Evolutionary conservation across 257 asterid genomes (phyloP).

Genomic region (Rubia yunnanensis): DNA sequence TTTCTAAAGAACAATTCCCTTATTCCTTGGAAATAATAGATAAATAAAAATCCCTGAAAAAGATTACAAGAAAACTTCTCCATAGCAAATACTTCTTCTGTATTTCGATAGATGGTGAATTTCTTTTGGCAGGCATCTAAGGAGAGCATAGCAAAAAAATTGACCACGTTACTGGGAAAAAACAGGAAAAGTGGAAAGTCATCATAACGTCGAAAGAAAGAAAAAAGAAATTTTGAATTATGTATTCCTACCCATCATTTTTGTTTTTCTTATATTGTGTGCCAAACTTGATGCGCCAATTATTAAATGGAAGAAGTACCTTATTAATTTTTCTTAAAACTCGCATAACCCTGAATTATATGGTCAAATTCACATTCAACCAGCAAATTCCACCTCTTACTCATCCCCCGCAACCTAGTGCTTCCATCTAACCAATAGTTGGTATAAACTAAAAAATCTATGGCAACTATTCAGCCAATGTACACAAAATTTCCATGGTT

Average conservation of each 20-base stretch:
- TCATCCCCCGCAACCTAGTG: neutral
- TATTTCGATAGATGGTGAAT: too few relatives aligned
- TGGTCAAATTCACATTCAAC: neutral
- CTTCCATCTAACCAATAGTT: neutral
- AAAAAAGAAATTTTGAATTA: too few relatives aligned
- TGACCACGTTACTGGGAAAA: too few relatives aligned
- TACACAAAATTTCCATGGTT: neutral
- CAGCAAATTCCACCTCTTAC: neutral
- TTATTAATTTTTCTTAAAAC: neutral
- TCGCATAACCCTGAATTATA: neutral
- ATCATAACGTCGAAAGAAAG: too few relatives aligned
- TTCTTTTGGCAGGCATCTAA: too few relatives aligned
- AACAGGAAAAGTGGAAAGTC: too few relatives aligned
- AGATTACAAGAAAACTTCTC: neutral
- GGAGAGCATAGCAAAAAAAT: too few relatives aligned
- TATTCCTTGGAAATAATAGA: neutral
- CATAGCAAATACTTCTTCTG: too few relatives aligned
- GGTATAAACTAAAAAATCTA: neutral
- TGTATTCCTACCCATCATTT: too few relatives aligned
- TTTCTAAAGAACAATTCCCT: neutral
- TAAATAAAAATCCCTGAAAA: neutral
- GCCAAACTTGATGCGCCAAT: too few relatives aligned
- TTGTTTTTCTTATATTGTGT: neutral
- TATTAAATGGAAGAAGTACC: too few relatives aligned
- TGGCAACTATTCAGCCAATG: neutral